These are phyloP conservation scores for Didymella arachidicola DNA, from an alignment of 2,329 filamentous ascomycete species.

Conservation along the genomic window DNA sequence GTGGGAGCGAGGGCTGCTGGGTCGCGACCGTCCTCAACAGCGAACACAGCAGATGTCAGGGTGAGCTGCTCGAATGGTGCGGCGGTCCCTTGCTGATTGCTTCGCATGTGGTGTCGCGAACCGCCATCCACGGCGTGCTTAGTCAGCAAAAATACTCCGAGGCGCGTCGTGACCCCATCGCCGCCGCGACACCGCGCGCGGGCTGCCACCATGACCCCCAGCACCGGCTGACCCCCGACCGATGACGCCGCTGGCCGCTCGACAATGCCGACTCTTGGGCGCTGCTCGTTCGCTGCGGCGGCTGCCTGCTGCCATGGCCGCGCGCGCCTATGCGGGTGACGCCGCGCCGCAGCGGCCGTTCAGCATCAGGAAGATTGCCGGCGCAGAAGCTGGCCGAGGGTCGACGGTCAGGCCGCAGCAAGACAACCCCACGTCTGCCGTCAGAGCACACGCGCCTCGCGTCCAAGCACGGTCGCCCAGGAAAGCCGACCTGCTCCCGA, in stretches of 20 bases:
- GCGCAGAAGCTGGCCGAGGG: background rate
- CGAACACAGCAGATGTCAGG: slow-evolving; percentile 16
- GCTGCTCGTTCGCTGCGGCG: slow-evolving; percentile 5
- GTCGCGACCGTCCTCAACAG: background rate
- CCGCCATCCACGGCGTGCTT: background rate
- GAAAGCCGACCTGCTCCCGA: background rate
- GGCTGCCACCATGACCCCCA: slow-evolving; percentile 22
- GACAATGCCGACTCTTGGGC: slow-evolving; percentile 38
- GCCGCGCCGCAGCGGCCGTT: background rate
- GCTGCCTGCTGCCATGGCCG: background rate
- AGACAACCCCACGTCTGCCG: background rate
- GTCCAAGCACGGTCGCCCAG: background rate
- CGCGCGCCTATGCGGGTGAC: background rate
- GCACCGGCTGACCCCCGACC: slow-evolving; percentile 38
- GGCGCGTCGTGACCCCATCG: background rate
- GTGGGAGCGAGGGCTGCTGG: no score
- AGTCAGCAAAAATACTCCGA: background rate
- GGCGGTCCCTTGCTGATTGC: background rate
- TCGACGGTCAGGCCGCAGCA: background rate
- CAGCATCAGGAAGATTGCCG: background rate
- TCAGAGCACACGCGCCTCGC: background rate
- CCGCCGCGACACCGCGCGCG: background rate
- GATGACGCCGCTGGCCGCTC: slow-evolving; percentile 43
- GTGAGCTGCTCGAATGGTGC: background rate
- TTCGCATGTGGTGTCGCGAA: slow-evolving; percentile 21